Percentiles rank a stretch among this genome's conserved stretches.
Evolutionary conservation across 306 rosid species (phyloP).

Genomic region (Begonia fuchsioides): DNA sequence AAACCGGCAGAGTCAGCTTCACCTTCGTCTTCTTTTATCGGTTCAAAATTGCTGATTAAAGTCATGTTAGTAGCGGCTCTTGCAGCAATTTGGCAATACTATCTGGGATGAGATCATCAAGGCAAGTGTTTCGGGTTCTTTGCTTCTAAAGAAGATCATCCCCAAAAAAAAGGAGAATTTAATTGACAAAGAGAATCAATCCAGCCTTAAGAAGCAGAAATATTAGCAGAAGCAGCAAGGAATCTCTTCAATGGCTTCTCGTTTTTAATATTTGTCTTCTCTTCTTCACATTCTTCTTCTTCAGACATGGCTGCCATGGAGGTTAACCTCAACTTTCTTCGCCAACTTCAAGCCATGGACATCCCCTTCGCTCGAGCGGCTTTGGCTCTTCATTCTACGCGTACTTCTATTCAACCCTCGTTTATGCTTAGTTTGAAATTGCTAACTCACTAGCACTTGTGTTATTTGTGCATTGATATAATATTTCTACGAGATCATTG

Average conservation of each 20-base stretch:
- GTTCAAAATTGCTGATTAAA: constrained; percentile 34
- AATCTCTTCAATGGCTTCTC: too few relatives aligned
- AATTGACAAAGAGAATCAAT: too few relatives aligned
- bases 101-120: too few relatives aligned
- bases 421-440: background rate
- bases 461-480: too few relatives aligned
- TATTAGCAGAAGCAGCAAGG: too few relatives aligned
- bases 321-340: constrained; percentile 42
- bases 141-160: too few relatives aligned
- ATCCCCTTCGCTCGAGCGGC: constrained; percentile 38
- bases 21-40: constrained; percentile 26
- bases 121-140: background rate
- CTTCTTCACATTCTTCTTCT: background rate
- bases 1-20: constrained; percentile 25
- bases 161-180: too few relatives aligned
- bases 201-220: too few relatives aligned
- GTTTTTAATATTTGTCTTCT: too few relatives aligned
- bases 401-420: constrained; percentile 14
- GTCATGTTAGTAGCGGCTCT: constrained; percentile 53
- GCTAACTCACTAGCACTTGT: background rate
- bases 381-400: constrained; percentile 50
- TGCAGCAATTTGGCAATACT: constrained; percentile 63
- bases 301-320: constrained; percentile 43
- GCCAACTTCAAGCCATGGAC: constrained; percentile 48
- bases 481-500: too few relatives aligned